A percentile compares a stretch with the other conserved stretches of the same genome.
Evolutionary conservation across 169 alveolate species (phyloP).

Genomic region (Plasmodium billcollinsi): DNA sequence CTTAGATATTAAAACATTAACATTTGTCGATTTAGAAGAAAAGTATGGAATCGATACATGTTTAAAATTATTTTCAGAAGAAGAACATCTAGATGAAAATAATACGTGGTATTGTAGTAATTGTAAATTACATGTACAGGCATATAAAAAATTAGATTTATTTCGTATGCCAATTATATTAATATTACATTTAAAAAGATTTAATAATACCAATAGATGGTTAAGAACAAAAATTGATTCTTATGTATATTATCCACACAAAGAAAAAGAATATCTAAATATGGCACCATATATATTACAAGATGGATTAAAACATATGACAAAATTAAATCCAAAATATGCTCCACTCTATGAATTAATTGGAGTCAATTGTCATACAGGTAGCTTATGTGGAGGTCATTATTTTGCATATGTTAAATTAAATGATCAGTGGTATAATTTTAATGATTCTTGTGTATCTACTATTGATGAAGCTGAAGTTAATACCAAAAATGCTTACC

Average conservation of each 20-base stretch:
- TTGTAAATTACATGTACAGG: constrained; percentile 91
- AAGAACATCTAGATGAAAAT: constrained; percentile 89
- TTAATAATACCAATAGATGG: constrained; percentile 82
- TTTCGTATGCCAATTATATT: constrained; percentile 90
- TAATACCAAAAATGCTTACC: constrained; percentile 52
- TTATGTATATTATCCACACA: constrained; percentile 61
- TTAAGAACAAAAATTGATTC: constrained; percentile 65
- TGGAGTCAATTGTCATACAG: constrained; percentile 85
- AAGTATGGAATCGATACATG: constrained; percentile 78
- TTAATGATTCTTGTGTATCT: constrained; percentile 77
- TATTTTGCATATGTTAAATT: constrained; percentile 84
- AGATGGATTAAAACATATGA: constrained; percentile 76
- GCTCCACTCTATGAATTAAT: constrained; percentile 83
- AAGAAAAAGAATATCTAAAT: constrained; percentile 77
- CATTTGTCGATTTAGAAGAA: constrained; percentile 59
- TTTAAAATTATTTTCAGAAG: constrained; percentile 85
- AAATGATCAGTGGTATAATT: constrained; percentile 84
- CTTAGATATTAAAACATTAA: constrained; percentile 45
- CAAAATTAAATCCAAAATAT: constrained; percentile 72
- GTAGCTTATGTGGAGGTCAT: constrained; percentile 86
- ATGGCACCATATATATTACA: constrained; percentile 76
- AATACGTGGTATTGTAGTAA: constrained; percentile 93
- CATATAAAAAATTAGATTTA: constrained; percentile 91
- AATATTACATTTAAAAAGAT: constrained; percentile 92
- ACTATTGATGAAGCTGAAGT: constrained; percentile 53